Percentiles rank a stretch among this genome's conserved stretches.
Conservation (phyloP, 495 filamentous ascomycete genomes). For the Talaromyces borbonicus region DNA sequence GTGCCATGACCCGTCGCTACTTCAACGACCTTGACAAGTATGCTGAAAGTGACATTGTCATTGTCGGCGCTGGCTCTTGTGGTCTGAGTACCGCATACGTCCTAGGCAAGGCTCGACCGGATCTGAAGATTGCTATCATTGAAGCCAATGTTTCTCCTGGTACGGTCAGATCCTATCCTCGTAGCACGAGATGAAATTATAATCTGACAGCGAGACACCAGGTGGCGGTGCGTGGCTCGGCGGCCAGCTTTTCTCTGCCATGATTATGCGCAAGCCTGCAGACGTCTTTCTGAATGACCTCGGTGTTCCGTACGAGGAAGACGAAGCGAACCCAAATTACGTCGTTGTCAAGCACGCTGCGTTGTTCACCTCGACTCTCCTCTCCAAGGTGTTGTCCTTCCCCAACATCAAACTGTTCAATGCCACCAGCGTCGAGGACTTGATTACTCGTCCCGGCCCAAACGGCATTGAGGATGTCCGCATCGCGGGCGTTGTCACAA, state of each 20-base stretch:
- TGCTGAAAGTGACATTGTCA: slow-evolving; percentile 85
- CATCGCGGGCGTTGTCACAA: slow-evolving; percentile 82
- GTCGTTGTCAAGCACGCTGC: slow-evolving; percentile 91
- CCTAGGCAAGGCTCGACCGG: slow-evolving; percentile 72
- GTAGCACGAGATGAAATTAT: not conserved
- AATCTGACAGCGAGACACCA: slow-evolving; percentile 12
- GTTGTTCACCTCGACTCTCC: slow-evolving; percentile 76
- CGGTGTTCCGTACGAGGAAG: slow-evolving; percentile 78
- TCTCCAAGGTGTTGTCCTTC: slow-evolving; percentile 69
- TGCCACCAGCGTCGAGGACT: slow-evolving; percentile 80
- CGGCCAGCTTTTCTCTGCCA: slow-evolving; percentile 84
- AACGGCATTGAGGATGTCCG: slow-evolving; percentile 41
- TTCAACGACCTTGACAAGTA: slow-evolving; percentile 82
- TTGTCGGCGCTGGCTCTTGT: slow-evolving; percentile 81
- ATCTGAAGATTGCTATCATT: slow-evolving; percentile 85
- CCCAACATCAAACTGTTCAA: slow-evolving; percentile 95
- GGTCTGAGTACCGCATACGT: slow-evolving; percentile 77
- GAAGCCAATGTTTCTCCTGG: slow-evolving; percentile 77
- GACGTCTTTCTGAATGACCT: slow-evolving; percentile 72
- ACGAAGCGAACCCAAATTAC: slow-evolving; percentile 70
- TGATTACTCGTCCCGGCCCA: slow-evolving; percentile 60
- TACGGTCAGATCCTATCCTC: slow-evolving; percentile 9
- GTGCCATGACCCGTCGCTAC: slow-evolving; percentile 88
- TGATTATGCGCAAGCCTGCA: slow-evolving; percentile 89
- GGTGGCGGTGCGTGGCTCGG: slow-evolving; percentile 87